Base-by-base conservation (phyloP, 306 rosid genomes). In the Lathyrus sativus region DNA sequence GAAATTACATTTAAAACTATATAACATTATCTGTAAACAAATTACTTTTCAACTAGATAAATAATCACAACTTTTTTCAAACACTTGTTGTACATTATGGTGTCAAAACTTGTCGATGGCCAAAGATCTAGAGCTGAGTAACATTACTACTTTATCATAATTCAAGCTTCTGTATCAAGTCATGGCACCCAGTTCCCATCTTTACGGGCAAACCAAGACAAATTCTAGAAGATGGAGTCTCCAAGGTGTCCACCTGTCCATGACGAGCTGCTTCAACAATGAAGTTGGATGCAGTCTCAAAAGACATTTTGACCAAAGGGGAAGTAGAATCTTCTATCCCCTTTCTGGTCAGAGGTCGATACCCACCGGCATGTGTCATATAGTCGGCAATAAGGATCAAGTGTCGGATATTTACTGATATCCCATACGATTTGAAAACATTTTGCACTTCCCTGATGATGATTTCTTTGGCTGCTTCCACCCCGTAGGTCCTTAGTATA, bases 191-290 rank as follows among this genome's bases (percentile, higher is more conserved):
- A 26, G 97, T 90, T 18, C 97, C 99, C 74, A 79, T 74, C 80
- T 88, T 90, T 26, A 81, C 89, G 0, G 99, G 96, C 89, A 90
- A 78, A 14, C 99, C 97, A 53, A 93, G 95, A 80, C 97, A 90
- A 53, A 93, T 69, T 78, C 97, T 82, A 35, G 99, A 74, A 43
- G 99, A 93, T 9, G 99, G 99, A 22, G 96, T 83, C 62, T 88
- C 97, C 85, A 92, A 83, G 73, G 57, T 60, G 48, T 92, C 98
- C 12, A 79, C 77, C 73, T 78, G 84, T 22, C 93, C 90, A 54
- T 89, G 96, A 57, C 49, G 80, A 10, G 96, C 95, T 18, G 96
- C 96, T 77, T 89, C 88, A 44, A 88, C 92, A 54, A 89, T 86
- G 77, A 92, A 92, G 70, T 86, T 89, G 11, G 91, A 68, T 42